Base-by-base conservation (phyloP, 2,329 filamentous ascomycete genomes). In the Trichophyton verrucosum region DNA sequence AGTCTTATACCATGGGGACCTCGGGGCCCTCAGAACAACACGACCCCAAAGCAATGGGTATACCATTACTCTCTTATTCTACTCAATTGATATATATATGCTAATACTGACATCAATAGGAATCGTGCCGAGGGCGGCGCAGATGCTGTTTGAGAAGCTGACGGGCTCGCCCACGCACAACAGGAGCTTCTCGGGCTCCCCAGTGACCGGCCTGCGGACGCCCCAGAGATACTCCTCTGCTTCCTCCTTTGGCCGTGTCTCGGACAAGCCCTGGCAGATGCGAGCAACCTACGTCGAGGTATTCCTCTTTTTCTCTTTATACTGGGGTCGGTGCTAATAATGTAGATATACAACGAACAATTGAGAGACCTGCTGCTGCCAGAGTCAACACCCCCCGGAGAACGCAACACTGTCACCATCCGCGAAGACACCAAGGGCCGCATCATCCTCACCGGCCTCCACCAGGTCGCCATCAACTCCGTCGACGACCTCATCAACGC, bases 1-100 rank as follows among this genome's bases (percentile, higher is more conserved):
- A 99, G 77, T 97, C 92, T 2, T 97, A 95, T 72, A 99, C 94
- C 0, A 99, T 99, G 94, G 94, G 94, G 61, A 99, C 94, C 0
- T 91, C 92, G 0, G 91, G 91, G 3, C 89, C 91, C 1, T 74
- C 74, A 22, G 91, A 96, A 69, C 87, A 95, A 69, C 80, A 78
- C 27, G 81, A 92, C 68, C 66, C 80, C 33, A 82, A 86, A 6
- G 74, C 84, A 33, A 94, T 92, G 88, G 91, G 90, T 94, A 81
- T 74, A 87, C 49, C 33, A 61, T 60, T 15, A 70, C 44, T 60
- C 24, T n/a, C 15, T 15, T 15, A 15, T 42, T 5, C 27, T 42
- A 49, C 24, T 53, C 40, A 17, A 8, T 24, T 30, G 5, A 15
- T 49, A 56, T 46, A 24, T 36, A 13, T 42, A 17, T 17, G 8